Evolutionary conservation across 768 basidiomycete species (phyloP).

Genomic region (Hydnomerulius pinastri): DNA sequence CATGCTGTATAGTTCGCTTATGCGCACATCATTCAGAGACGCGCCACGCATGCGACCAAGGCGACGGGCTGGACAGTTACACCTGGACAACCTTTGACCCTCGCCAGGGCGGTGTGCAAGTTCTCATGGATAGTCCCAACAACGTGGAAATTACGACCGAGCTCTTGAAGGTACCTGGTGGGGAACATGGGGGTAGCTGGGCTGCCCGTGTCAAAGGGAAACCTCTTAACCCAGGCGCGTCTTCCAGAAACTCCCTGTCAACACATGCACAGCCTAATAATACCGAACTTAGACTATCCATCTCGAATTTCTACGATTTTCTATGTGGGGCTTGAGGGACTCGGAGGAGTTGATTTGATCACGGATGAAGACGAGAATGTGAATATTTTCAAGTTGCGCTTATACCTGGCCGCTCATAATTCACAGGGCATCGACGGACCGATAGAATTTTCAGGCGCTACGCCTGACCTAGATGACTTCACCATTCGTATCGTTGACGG

Average conservation of each 20-base stretch:
- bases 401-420: conserved; percentile 6
- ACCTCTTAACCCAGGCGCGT: conserved; percentile 65
- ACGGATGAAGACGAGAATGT: conserved; percentile 77
- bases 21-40: conserved; percentile 46
- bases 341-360: conserved; percentile 81
- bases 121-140: conserved; percentile 77
- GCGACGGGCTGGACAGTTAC: conserved; percentile 77
- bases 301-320: conserved; percentile 80
- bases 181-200: conserved; percentile 86
- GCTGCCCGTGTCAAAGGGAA: conserved; percentile 80
- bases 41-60: conserved; percentile 89
- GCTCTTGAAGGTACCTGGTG: conserved; percentile 84
- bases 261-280: conserved; percentile 27
- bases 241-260: background rate
- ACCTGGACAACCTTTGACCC: conserved; percentile 89
- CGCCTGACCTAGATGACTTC: conserved; percentile 84
- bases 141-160: conserved; percentile 86
- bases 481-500: conserved; percentile 78
- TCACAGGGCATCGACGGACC: conserved; percentile 72
- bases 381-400: conserved; percentile 21
- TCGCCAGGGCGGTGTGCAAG: conserved; percentile 82
- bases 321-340: conserved; percentile 85
- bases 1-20: background rate
- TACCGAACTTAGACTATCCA: conserved; percentile 36
- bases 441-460: conserved; percentile 68